Evolutionary conservation across 2,329 filamentous ascomycete genomes (phyloP).

Genomic region (Neofusicoccum laricinum): DNA sequence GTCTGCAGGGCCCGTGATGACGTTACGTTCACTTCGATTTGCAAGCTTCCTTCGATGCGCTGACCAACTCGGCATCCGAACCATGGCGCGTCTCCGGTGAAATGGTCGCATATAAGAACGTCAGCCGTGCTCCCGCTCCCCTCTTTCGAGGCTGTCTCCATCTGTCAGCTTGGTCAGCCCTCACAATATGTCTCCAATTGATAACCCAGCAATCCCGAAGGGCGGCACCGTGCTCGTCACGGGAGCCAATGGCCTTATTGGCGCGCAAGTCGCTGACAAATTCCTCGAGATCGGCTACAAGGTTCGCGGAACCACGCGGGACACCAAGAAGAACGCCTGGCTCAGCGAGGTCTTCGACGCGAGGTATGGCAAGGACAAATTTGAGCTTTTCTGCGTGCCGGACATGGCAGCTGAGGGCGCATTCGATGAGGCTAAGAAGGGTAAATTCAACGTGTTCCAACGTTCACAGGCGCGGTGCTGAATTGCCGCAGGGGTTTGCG

Average conservation of each 20-base stretch:
- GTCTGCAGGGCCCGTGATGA: neutral
- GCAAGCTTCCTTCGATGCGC: neutral
- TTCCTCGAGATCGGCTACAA: conserved; percentile 31
- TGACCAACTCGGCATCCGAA: neutral
- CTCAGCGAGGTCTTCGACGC: conserved; percentile 28
- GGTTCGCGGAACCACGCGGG: conserved; percentile 35
- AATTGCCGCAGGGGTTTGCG: conserved; percentile 34
- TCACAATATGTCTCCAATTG: conserved; percentile 2
- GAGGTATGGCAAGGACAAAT: conserved; percentile 23
- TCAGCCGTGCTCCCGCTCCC: neutral
- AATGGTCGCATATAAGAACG: neutral
- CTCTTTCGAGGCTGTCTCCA: neutral
- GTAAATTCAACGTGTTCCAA: conserved; percentile 12
- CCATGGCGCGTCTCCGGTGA: neutral
- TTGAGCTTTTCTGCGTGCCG: conserved; percentile 30
- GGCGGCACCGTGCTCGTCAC: conserved; percentile 33
- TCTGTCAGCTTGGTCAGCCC: too few relatives aligned
- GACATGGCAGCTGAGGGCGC: conserved; percentile 28
- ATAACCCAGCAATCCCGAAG: conserved; percentile 19
- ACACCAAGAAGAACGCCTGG: conserved; percentile 29
- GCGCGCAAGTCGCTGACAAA: conserved; percentile 31
- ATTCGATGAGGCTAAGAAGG: conserved; percentile 28
- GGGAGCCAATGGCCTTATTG: conserved; percentile 35
- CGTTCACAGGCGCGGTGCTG: neutral
- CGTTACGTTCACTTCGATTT: neutral